Evolutionary conservation across 768 basidiomycete genomes (phyloP), one percentile per base, ranked within the genome.

Genomic region (Collybia nuda): DNA sequence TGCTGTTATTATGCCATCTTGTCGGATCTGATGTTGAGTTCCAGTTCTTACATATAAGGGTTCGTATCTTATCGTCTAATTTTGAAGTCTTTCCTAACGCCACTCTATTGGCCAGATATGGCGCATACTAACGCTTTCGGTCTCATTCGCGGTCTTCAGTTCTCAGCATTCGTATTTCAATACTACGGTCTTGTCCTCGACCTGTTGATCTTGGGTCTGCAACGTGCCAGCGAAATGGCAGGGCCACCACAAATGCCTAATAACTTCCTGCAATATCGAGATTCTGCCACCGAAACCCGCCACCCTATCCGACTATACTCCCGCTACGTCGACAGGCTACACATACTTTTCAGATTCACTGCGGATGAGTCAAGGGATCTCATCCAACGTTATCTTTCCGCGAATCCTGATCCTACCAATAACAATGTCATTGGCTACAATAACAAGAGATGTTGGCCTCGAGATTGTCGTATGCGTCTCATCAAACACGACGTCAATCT

Each of bases 401-500:
- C 95, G 18, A 95, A 98, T 63, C 97, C 97, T 3, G 97, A 99
- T 70, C 96, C 97, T 2, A 98, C 91, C 9, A 98, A 98, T 71
- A 97, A 98, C 73, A 98, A 98, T 62, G 91, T 98, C 55, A 96
- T 98, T 55, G 97, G 96, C 0, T 99, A 98, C 71, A 98, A 98
- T 75, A 98, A 98, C 77, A 97, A 96, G 70, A 87, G 93, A 44
- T 98, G 97, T 73, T 99, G 97, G 97, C 97, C 97, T 32, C 82
- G 95, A 57, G 97, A 99, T 70, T 99, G 97, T 68, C 88, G 97
- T 52, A 99, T 99, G 97, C 79, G 97, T 28, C 79, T 99, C 50
- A 96, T 97, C 78, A 99, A 99, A 71, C 97, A 99, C 68, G 97
- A 99, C 65, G 97, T 98, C 70, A 98, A 99, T 69, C 77, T 99